Base-by-base conservation (phyloP, 495 filamentous ascomycete genomes). In the Aspergillus bertholletiae region DNA sequence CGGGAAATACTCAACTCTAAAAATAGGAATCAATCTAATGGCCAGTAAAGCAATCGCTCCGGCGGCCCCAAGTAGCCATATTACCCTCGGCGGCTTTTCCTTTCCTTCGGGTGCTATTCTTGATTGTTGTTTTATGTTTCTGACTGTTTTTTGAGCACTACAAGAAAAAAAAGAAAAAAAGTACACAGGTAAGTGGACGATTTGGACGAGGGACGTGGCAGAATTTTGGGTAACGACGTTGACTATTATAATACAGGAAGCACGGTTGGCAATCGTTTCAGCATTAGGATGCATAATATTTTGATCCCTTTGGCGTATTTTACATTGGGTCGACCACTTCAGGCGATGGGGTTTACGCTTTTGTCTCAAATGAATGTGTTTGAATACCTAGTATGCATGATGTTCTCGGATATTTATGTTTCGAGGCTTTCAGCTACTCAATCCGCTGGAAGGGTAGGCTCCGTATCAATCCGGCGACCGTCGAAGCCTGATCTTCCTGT, bases 1-100 rank as follows among this genome's bases (percentile, higher is more conserved):
- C 23, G 35, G 27, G 51, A 51, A 51, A 52, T 61, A 24, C 39
- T 43, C n/a, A 28, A 49, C 26, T 28, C 26, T 8, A 4, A 28
- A 28, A 28, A 28, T 8, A 8, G 8, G 8, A 8, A 4, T 8
- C 26, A 8, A 28, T 8, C 26, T 28, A 28, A 28, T 28, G 26
- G 26, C 26, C 4, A 8, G 26, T 28, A 28, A 28, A 28, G 26
- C 26, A 8, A 28, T 8, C 8, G 26, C 26, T 28, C 26, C 26
- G 8, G 26, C 8, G 26, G 26, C 8, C 8, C 26, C 26, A 28
- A 8, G 26, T 8, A 28, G 8, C 8, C 8, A 8, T 28, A 28
- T 28, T 8, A 28, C 8, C 26, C 8, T 28, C 8, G 5, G 8
- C 8, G 26, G 8, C 26, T 28, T 28, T 4, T 28, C 26, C 8